A percentile compares a stretch with the other conserved stretches of the same genome.
Evolutionary conservation across 2,329 filamentous ascomycete species (phyloP).

Genomic region (Neofusicoccum kwambonambiense): DNA sequence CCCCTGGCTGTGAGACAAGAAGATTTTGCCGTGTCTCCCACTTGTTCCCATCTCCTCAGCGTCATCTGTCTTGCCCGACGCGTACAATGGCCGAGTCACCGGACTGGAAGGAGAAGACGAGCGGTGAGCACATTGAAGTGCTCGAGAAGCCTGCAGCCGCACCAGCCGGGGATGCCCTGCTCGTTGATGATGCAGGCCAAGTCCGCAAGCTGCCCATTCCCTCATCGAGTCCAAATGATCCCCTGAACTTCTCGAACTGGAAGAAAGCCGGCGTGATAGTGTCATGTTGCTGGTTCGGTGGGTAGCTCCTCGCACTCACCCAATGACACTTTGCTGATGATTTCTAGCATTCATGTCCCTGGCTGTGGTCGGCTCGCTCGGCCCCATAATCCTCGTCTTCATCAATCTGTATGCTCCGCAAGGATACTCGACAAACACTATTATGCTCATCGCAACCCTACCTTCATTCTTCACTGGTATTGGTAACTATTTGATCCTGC

Average conservation of each 20-base stretch:
- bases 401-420: not conserved
- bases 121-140: conserved; percentile 5
- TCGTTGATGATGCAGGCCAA: conserved; percentile 22
- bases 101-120: conserved; percentile 6
- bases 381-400: not conserved
- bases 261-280: conserved; percentile 24
- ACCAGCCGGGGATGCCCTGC: conserved; percentile 20
- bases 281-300: conserved; percentile 33
- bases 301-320: not conserved
- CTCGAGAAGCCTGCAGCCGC: not conserved
- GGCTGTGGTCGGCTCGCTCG: not conserved
- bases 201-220: conserved; percentile 25
- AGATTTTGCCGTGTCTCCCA: no score
- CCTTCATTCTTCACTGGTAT: not conserved
- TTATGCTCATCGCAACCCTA: not conserved
- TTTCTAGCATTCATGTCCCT: not conserved
- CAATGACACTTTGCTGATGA: not conserved
- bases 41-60: not conserved
- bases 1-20: no score
- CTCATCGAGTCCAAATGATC: conserved; percentile 23
- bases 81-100: not conserved
- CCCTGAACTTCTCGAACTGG: conserved; percentile 27
- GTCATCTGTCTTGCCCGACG: not conserved
- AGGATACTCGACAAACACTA: not conserved
- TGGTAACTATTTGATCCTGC: conserved; percentile 25